Base-by-base conservation (phyloP, 2,329 filamentous ascomycete species). In the Botrytis cinerea region DNA sequence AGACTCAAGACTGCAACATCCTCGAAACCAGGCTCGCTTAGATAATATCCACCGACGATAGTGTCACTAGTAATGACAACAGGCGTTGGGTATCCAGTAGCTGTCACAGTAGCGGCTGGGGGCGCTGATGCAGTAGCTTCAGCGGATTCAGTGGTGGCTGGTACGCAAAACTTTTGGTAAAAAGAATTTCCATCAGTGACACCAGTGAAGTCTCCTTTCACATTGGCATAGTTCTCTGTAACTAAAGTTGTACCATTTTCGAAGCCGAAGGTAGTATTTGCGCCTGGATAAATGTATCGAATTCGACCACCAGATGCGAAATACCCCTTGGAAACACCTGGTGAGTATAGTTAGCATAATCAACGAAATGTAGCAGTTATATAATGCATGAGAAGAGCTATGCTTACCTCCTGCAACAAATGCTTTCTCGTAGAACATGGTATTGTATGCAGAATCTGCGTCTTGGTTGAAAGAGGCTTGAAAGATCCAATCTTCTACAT, bases 401-500 rank as follows among this genome's bases (percentile, higher is more conserved):
- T 38, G 14, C 6, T 48, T 59, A 54, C 69, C 77, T 38, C 60
- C 73, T 54, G 76, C 79, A n/a, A 72, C 66, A 57, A 75, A 79
- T 76, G 75, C 80, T 71, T 78, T 80, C 64, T 79, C 80, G 72
- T 80, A 84, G 75, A 84, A 84, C 78, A 84, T 81, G 8, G 81
- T 81, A 75, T 84, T 84, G 70, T 83, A 84, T 8, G 81, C 82
- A 12, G 83, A 81, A 75, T 84, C 83, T 35, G 78, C 78, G 69
- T 84, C 83, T 75, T 84, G 83, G 59, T 83, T 74, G 76, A 79
- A 74, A 72, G 82, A 75, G 74, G 80, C 77, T 62, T 79, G 77
- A 77, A 81, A 81, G 73, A 81, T 83, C 79, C 84, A 84, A 2
- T 86, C 82, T 60, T 85, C 81, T 28, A 90, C 81, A 74, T 84